Conservation (phyloP, 2,329 filamentous ascomycete genomes). For the Aspergillus quadrilineatus region DNA sequence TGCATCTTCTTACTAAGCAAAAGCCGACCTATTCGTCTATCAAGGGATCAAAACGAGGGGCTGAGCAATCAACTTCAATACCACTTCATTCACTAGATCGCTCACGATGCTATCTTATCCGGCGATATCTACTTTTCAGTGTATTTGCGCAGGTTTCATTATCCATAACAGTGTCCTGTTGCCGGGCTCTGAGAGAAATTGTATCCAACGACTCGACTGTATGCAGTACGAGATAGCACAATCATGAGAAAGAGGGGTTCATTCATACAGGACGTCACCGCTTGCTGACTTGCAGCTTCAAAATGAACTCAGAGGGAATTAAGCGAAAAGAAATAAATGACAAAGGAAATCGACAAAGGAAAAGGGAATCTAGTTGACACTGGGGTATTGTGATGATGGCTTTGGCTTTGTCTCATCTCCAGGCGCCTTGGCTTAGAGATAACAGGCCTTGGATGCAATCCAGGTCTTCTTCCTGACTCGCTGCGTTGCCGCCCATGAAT, state of each 20-base stretch:
- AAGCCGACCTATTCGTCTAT: background rate
- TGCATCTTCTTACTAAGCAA: background rate
- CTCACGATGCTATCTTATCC: background rate
- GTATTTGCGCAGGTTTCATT: background rate
- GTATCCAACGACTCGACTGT: background rate
- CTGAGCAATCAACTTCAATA: background rate
- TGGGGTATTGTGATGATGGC: background rate
- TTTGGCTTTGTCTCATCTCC: constrained; percentile 57
- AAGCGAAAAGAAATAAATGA: constrained; percentile 22
- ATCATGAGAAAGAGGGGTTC: constrained; percentile 23
- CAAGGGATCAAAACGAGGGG: background rate
- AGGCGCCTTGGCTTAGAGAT: constrained; percentile 88
- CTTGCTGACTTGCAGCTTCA: constrained; percentile 31
- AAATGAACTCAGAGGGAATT: constrained; percentile 20
- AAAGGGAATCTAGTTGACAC: background rate
- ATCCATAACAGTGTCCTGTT: background rate
- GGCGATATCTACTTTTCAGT: background rate
- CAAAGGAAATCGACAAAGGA: constrained; percentile 20
- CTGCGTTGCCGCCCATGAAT: constrained; percentile 63
- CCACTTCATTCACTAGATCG: background rate
- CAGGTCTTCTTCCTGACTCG: constrained; percentile 75
- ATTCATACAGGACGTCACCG: constrained; percentile 28
- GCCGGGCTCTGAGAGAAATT: background rate
- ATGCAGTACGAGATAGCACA: constrained; percentile 13
- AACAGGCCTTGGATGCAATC: constrained; percentile 88